phyloP scores from a whole-genome alignment of 2,329 filamentous ascomycete species.

The Phoma sp. region DNA sequence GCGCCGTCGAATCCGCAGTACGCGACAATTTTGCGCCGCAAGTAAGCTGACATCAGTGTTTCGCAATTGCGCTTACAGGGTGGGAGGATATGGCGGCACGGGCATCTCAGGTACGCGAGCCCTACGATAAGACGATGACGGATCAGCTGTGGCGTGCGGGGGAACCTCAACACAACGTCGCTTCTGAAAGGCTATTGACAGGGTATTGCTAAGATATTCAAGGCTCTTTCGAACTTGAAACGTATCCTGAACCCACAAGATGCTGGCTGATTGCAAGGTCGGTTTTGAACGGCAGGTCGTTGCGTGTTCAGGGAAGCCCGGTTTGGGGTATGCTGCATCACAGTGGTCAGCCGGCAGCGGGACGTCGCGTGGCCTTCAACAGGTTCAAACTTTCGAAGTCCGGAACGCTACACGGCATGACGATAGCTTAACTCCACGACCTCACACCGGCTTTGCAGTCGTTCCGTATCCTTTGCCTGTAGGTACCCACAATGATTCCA shows the following conservation, averaged over 20 bases:
- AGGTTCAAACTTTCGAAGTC: slow-evolving; percentile 17
- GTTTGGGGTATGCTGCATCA: slow-evolving; percentile 7
- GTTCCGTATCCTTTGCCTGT: not conserved
- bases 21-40: slow-evolving; percentile 27
- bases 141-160: slow-evolving; percentile 28
- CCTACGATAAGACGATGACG: slow-evolving; percentile 5
- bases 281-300: not conserved
- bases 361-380: slow-evolving; percentile 16
- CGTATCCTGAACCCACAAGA: not conserved
- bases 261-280: not conserved
- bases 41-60: slow-evolving; percentile 23
- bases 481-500: slow-evolving; percentile 12
- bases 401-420: slow-evolving; percentile 37
- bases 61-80: slow-evolving; percentile 1
- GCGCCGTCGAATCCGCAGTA: slow-evolving; percentile 33
- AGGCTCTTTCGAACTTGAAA: not conserved
- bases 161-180: slow-evolving; percentile 18
- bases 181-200: slow-evolving; percentile 4
- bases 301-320: slow-evolving; percentile 6
- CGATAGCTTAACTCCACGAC: slow-evolving; percentile 31
- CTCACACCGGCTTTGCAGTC: slow-evolving; percentile 15
- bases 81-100: slow-evolving; percentile 25
- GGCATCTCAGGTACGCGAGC: slow-evolving; percentile 19
- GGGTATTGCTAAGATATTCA: not conserved
- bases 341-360: slow-evolving; percentile 21